phyloP scores from a whole-genome alignment of 2,329 filamentous ascomycete genomes.

The Tolypocladium paradoxum region DNA sequence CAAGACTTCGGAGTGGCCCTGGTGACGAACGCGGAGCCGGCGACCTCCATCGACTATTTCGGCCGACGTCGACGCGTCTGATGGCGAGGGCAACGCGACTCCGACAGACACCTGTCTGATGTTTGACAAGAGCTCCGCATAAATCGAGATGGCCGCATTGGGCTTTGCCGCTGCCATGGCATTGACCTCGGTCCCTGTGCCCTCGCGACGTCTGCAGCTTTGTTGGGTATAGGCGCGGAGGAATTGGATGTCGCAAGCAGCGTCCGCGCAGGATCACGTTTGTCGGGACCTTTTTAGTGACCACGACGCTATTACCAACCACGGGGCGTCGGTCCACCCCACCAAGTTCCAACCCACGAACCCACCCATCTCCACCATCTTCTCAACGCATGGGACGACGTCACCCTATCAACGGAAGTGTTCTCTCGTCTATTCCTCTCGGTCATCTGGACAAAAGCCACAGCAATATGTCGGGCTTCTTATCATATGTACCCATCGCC shows the following conservation, averaged over 20 bases:
- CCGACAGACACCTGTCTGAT: constrained; percentile 53
- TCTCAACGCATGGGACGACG: background rate
- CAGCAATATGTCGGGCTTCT: constrained; percentile 21
- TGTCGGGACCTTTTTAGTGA: background rate
- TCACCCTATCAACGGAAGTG: background rate
- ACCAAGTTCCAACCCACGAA: too few species aligned
- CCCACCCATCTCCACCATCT: background rate
- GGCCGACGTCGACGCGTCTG: constrained; percentile 30
- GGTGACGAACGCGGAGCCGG: constrained; percentile 37
- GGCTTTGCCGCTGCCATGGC: constrained; percentile 7
- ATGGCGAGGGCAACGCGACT: constrained; percentile 35
- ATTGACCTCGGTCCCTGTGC: background rate
- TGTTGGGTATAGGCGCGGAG: background rate
- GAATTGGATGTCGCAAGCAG: background rate
- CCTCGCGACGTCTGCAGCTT: background rate
- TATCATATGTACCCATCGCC: constrained; percentile 21
- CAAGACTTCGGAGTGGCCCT: constrained; percentile 22
- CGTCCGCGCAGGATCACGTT: background rate
- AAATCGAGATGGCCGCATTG: constrained; percentile 29
- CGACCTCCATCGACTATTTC: constrained; percentile 33
- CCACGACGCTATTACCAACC: background rate
- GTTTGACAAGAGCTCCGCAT: constrained; percentile 55
- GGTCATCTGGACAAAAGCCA: background rate
- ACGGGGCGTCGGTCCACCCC: background rate
- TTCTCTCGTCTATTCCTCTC: background rate